Evolutionary conservation across 108 stramenopile genomes (phyloP).

Genomic region (Asterionellopsis glacialis): DNA sequence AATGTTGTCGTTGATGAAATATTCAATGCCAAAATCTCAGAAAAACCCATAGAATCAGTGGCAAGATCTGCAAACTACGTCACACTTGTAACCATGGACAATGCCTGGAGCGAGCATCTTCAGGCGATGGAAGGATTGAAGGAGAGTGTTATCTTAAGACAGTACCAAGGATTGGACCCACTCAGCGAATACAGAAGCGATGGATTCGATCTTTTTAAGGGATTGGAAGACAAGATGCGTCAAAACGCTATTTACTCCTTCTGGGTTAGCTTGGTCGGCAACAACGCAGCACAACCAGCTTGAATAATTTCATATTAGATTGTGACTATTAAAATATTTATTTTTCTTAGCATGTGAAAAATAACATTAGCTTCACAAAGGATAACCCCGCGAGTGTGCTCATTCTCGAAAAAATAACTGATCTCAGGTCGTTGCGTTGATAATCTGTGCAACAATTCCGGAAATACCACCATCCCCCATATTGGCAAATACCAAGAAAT

Average conservation of each 20-base stretch:
- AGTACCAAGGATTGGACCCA: constrained; percentile 72
- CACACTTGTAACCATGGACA: constrained; percentile 84
- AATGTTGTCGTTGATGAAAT: constrained; percentile 68
- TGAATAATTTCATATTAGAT: neutral
- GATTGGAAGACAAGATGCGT: constrained; percentile 78
- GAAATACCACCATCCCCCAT: constrained; percentile 80
- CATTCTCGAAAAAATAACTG: too few species aligned
- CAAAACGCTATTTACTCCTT: constrained; percentile 79
- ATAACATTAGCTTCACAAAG: too few species aligned
- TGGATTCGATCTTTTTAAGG: constrained; percentile 67
- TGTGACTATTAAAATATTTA: too few species aligned
- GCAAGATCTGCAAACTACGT: constrained; percentile 86
- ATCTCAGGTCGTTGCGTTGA: constrained; percentile 26
- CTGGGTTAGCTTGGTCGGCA: constrained; percentile 67
- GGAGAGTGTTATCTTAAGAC: constrained; percentile 73
- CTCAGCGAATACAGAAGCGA: constrained; percentile 75
- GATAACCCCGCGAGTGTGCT: too few species aligned
- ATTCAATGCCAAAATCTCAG: constrained; percentile 52
- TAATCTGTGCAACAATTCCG: constrained; percentile 70
- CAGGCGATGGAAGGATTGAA: constrained; percentile 84
- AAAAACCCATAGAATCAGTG: constrained; percentile 53
- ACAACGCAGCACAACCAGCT: constrained; percentile 1
- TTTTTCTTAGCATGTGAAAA: too few species aligned
- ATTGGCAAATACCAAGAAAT: constrained; percentile 82
- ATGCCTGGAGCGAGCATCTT: constrained; percentile 88